A percentile compares a stretch with the other conserved stretches of the same genome.
These are phyloP conservation scores for Xylaria flabelliformis DNA, from an alignment of 495 filamentous ascomycete species.

Conservation along the genomic window DNA sequence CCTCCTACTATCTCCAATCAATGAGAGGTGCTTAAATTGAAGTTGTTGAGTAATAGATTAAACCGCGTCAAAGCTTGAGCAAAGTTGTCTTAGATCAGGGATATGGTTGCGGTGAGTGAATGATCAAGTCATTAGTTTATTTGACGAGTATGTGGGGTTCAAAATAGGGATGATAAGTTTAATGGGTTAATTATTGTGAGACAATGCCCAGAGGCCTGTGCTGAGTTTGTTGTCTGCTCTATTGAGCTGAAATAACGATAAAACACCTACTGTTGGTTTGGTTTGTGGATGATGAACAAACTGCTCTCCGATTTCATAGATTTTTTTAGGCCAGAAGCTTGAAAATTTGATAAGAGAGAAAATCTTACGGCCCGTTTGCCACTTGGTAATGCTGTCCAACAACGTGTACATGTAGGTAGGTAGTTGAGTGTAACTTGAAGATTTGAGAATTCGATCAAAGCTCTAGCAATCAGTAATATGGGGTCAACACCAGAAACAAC, in stretches of 20 bases:
- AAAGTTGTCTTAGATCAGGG: conserved; percentile 3
- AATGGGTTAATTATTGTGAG: background rate
- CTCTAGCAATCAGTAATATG: background rate
- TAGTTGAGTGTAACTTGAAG: background rate
- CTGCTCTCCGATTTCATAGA: background rate
- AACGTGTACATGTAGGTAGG: background rate
- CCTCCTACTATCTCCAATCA: background rate
- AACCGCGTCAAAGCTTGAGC: background rate
- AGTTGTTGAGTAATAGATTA: background rate
- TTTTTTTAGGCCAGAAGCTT: background rate
- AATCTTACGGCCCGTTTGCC: background rate
- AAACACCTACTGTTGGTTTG: background rate
- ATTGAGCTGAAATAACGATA: background rate
- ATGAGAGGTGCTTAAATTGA: conserved; percentile 1
- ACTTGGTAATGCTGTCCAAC: background rate
- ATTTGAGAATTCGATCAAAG: background rate
- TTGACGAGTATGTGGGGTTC: background rate
- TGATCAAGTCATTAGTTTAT: background rate
- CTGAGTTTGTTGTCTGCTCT: background rate
- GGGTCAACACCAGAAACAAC: background rate
- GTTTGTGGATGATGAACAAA: background rate
- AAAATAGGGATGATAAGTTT: background rate
- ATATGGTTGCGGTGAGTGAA: background rate
- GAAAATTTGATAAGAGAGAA: background rate
- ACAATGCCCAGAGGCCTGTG: background rate